Evolutionary conservation across 129 eudicot genomes (phyloP), one percentile per base, ranked within the genome.

Genomic region (Tanacetum coccineum): DNA sequence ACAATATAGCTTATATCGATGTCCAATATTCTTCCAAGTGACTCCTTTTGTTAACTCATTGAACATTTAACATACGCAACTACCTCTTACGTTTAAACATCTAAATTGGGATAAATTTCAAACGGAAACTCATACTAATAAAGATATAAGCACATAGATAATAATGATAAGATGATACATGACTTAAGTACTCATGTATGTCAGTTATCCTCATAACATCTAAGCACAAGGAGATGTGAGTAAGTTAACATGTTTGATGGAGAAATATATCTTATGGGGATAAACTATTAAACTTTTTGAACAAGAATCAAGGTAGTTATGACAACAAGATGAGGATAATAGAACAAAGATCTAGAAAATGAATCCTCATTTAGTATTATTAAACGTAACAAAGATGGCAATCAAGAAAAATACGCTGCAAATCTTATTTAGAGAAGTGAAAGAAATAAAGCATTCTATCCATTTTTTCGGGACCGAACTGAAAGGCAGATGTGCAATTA

Each of bases 151-250:
- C 22, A 66, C 25, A 30, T 47, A 59, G 46, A 59, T 67, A 59
- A 25, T n/a, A 54, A 69, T 30, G 25, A 59, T 30, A 67, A 66
- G 49, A 9, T 12, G 5, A 66, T 54, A 92, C 98, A 96, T 86
- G 91, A 9, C 83, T 65, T 72, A 79, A 89, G 68, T 93, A 93
- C 65, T 77, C 87, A 79, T 84, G 88, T 76, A 93, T 79, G 78
- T 93, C 98, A 25, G 93, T 84, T 52, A 88, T 88, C 48, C 77
- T 82, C 70, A 93, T 71, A 66, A 86, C 92, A 75, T 74, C 80
- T 60, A 93, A 81, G 74, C 1, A 22, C 25, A 22, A 22, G 1
- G 25, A 2, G 25, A 22, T 22, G 25, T 22, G 25, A 22, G 20
- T 5, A 26, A 69, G 9, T 32, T 49, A 62, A 62, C 54, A 10